phyloP scores from a whole-genome alignment of 2,329 filamentous ascomycete genomes.

The Aureobasidium sp. region DNA sequence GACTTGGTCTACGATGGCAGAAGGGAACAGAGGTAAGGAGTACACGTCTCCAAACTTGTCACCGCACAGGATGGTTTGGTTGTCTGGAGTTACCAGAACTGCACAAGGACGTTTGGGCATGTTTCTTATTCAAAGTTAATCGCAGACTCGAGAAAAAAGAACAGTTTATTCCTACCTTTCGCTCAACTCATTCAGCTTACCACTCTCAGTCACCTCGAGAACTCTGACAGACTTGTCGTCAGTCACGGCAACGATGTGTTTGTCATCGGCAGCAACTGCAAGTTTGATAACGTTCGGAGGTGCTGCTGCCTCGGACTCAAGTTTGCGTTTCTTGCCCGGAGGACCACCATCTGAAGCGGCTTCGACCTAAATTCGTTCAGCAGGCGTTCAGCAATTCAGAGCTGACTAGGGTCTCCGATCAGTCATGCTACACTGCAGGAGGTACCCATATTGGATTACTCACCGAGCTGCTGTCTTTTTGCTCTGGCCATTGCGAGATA shows the following conservation, averaged over 20 bases:
- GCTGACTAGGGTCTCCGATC: conserved; percentile 5
- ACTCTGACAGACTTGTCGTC: conserved; percentile 90
- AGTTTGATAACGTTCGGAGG: conserved; percentile 59
- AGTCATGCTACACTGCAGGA: background rate
- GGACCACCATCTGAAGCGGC: conserved; percentile 26
- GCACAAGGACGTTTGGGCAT: conserved; percentile 90
- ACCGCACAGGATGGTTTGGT: conserved; percentile 67
- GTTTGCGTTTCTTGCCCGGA: conserved; percentile 37
- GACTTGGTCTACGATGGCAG: conserved; percentile 26
- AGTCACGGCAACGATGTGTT: conserved; percentile 69
- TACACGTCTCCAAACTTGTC: conserved; percentile 99
- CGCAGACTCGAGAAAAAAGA: background rate
- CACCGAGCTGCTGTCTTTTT: conserved; percentile 19
- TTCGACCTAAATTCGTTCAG: background rate
- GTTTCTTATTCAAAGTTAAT: conserved; percentile 40
- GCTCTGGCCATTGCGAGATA: conserved; percentile 54
- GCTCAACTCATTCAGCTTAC: conserved; percentile 60
- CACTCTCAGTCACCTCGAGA: conserved; percentile 59
- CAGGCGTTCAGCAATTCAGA: background rate
- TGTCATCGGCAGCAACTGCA: conserved; percentile 54
- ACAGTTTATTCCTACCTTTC: conserved; percentile 50
- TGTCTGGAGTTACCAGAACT: conserved; percentile 62
- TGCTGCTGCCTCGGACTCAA: conserved; percentile 22
- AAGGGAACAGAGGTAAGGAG: conserved; percentile 62
- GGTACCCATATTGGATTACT: conserved; percentile 10